phyloP scores from a whole-genome alignment of 2,329 filamentous ascomycete genomes.

The Fusarium continuum region DNA sequence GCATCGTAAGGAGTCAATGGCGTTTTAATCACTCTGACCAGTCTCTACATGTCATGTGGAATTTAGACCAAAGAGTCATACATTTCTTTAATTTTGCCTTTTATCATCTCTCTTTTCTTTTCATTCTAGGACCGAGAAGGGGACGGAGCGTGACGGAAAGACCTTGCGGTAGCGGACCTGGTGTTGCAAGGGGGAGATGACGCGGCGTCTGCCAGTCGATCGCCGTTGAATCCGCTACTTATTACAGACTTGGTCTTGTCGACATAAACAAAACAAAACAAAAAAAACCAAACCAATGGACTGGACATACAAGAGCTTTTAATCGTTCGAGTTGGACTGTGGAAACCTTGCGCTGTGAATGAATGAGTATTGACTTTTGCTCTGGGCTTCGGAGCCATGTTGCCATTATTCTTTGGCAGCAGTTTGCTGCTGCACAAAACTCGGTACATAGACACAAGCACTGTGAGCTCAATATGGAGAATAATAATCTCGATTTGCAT shows the following conservation, averaged over 20 bases:
- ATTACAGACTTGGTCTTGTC: constrained; percentile 30
- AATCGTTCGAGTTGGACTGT: not conserved
- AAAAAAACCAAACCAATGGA: constrained; percentile 25
- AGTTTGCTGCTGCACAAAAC: no score
- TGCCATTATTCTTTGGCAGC: constrained; percentile 8
- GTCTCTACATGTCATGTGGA: constrained; percentile 49
- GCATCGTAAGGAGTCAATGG: constrained; percentile 68
- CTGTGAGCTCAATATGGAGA: no score
- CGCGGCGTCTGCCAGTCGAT: constrained; percentile 32
- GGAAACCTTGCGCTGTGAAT: constrained; percentile 3
- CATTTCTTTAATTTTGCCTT: constrained; percentile 50
- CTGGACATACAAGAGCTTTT: constrained; percentile 20
- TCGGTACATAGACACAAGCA: no score
- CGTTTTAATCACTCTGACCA: constrained; percentile 57
- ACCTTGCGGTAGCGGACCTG: constrained; percentile 28
- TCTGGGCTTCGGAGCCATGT: constrained; percentile 23
- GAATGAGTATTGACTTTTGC: constrained; percentile 16
- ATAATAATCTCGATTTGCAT: no score
- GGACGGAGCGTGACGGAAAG: constrained; percentile 25
- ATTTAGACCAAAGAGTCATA: constrained; percentile 50
- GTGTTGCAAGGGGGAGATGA: constrained; percentile 25
- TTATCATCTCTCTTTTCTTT: constrained; percentile 42
- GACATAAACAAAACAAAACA: constrained; percentile 26
- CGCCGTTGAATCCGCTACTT: constrained; percentile 29
- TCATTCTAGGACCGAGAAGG: constrained; percentile 24